Conservation (phyloP, 306 rosid species). For the Boehmeria nivea region DNA sequence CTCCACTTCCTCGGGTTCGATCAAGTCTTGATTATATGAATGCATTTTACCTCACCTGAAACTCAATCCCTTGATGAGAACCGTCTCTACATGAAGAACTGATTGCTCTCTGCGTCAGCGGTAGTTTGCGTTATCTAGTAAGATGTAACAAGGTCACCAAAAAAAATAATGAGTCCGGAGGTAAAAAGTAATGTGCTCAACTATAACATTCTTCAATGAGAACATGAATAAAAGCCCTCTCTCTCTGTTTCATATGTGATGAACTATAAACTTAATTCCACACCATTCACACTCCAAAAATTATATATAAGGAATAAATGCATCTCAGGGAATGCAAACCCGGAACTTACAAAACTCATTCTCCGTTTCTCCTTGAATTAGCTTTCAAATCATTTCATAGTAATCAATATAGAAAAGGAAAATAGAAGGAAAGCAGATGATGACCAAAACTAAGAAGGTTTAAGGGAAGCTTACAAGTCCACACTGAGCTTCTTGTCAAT, state of each 20-base stretch:
- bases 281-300: background rate
- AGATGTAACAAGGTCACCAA: background rate
- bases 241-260: background rate
- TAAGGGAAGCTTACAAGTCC: conserved; percentile 41
- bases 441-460: conserved; percentile 2
- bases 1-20: conserved; percentile 23
- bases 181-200: background rate
- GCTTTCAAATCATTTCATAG: no score
- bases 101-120: background rate
- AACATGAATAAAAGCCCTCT: conserved; percentile 5
- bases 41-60: background rate
- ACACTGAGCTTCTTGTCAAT: conserved; percentile 64
- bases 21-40: background rate
- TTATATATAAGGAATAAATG: background rate
- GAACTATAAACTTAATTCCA: background rate
- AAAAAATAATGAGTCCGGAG: background rate
- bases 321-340: no score
- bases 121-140: conserved; percentile 1
- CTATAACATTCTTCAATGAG: background rate
- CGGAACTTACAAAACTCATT: no score
- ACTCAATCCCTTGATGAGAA: background rate
- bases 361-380: no score
- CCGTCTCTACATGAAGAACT: background rate
- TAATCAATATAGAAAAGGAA: background rate
- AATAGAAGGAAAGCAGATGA: background rate